Evolutionary conservation across 257 asterid genomes (phyloP).

Genomic region (Catharanthus roseus): DNA sequence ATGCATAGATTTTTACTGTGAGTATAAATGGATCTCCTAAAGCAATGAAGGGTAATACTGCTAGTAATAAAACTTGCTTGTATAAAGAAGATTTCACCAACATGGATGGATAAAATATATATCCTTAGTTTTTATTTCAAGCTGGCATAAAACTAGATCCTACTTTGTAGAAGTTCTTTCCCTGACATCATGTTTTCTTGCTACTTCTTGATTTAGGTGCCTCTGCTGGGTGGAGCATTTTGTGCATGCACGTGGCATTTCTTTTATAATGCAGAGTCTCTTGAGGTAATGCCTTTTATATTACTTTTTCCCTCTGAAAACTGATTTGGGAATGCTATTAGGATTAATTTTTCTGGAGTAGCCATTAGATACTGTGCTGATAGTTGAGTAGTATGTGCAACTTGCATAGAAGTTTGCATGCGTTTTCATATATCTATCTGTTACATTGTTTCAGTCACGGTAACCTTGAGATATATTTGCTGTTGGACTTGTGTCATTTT

Average conservation of each 20-base stretch:
- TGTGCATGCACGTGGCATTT: conserved; percentile 99
- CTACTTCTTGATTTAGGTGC: conserved; percentile 55
- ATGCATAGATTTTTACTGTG: background rate
- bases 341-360: background rate
- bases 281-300: conserved; percentile 53
- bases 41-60: background rate
- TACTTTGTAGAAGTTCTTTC: background rate
- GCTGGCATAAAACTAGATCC: too few relatives aligned
- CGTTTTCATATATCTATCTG: background rate
- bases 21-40: background rate
- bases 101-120: too few relatives aligned
- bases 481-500: background rate
- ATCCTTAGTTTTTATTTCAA: background rate
- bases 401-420: background rate
- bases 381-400: background rate
- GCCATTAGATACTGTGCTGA: background rate
- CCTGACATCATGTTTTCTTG: conserved; percentile 4
- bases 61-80: background rate
- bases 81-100: background rate
- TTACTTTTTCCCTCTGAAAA: background rate
- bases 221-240: conserved; percentile 92
- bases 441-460: background rate
- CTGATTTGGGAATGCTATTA: background rate
- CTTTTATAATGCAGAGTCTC: conserved; percentile 91
- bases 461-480: background rate